These are phyloP conservation scores for Sphagnum magellanicum DNA, from an alignment of 228 moss, liverwort and hornwort genomes.

Conservation along the genomic window DNA sequence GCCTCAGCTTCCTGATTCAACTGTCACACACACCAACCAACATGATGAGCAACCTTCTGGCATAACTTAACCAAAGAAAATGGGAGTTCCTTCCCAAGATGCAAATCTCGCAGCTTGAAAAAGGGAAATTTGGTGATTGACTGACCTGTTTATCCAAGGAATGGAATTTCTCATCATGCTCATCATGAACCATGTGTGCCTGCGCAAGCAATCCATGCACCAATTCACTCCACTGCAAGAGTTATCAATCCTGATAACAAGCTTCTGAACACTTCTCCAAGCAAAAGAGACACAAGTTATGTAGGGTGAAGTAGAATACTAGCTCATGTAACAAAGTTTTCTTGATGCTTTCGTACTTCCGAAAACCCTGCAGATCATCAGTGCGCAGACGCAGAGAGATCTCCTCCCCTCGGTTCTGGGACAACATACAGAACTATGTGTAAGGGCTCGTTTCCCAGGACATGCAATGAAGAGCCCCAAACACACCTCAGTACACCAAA, in stretches of 20 bases:
- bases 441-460: background rate
- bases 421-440: background rate
- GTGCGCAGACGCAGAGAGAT: constrained; percentile 84
- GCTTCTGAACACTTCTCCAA: background rate
- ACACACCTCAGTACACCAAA: background rate
- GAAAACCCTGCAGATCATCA: constrained; percentile 82
- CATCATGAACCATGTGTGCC: constrained; percentile 98
- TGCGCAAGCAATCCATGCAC: constrained; percentile 15
- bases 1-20: constrained; percentile 69
- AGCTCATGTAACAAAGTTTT: constrained; percentile 90
- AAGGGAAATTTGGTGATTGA: background rate
- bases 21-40: constrained; percentile 16
- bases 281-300: background rate
- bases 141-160: constrained; percentile 75
- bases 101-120: too few species aligned
- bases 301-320: constrained; percentile 18
- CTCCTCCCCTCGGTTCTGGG: constrained; percentile 85
- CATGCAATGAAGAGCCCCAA: background rate
- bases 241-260: background rate
- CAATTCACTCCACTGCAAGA: background rate
- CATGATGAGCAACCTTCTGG: too few species aligned
- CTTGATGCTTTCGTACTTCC: constrained; percentile 85
- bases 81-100: too few species aligned
- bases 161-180: constrained; percentile 82
- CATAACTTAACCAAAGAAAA: too few species aligned